phyloP scores from a whole-genome alignment of 805 yeast genomes.

The Candida multigemmis region DNA sequence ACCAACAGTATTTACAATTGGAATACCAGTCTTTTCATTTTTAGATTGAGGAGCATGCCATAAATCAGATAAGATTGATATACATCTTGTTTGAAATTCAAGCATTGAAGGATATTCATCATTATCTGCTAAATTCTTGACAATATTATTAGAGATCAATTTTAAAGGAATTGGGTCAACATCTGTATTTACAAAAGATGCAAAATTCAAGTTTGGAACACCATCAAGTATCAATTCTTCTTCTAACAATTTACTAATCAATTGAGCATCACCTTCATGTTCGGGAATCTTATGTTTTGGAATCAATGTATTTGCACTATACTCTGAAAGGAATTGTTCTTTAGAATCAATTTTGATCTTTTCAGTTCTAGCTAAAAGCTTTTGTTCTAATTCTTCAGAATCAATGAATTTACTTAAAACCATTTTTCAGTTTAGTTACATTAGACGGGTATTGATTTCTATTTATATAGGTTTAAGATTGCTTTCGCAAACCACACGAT shows the following conservation, averaged over 20 bases:
- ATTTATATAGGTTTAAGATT: not conserved
- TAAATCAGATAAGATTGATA: conserved; percentile 66
- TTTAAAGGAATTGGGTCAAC: conserved; percentile 32
- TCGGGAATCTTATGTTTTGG: conserved; percentile 59
- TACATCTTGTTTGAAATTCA: conserved; percentile 74
- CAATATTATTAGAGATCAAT: conserved; percentile 60
- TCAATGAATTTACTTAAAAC: conserved; percentile 35
- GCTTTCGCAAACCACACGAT: not conserved
- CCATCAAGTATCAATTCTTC: conserved; percentile 81
- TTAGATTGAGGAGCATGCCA: conserved; percentile 60
- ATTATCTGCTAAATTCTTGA: conserved; percentile 85
- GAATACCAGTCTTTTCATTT: conserved; percentile 14
- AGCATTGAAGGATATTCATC: conserved; percentile 88
- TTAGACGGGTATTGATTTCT: not conserved
- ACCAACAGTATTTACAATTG: conserved; percentile 48
- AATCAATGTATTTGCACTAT: conserved; percentile 18
- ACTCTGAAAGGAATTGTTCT: conserved; percentile 24
- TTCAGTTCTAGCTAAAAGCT: conserved; percentile 11
- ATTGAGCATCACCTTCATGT: conserved; percentile 40
- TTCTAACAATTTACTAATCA: conserved; percentile 55
- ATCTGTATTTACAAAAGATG: conserved; percentile 81
- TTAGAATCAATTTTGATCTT: no score
- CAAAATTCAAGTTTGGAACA: conserved; percentile 72
- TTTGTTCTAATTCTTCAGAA: conserved; percentile 29
- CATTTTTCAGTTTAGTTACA: conserved; percentile 14